Evolutionary conservation across 768 basidiomycete genomes (phyloP).

Genomic region (Leucocoprinus sp.): DNA sequence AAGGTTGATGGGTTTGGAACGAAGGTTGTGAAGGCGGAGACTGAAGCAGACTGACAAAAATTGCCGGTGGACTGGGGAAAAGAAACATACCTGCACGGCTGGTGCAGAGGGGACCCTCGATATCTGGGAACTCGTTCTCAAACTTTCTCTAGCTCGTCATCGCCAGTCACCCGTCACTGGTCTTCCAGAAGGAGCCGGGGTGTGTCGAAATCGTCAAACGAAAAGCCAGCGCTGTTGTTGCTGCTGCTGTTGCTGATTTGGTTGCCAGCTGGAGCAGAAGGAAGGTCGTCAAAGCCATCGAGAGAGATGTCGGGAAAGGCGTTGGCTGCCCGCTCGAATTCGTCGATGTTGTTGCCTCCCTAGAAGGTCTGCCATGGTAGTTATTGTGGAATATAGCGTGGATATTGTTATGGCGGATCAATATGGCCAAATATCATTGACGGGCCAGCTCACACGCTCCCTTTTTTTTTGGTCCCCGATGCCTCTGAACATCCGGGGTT

Average conservation of each 20-base stretch:
- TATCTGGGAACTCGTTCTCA: constrained; percentile 77
- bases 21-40: constrained; percentile 28
- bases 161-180: constrained; percentile 73
- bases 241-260: constrained; percentile 22
- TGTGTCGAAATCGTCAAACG: constrained; percentile 58
- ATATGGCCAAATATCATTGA: neutral
- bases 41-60: constrained; percentile 10
- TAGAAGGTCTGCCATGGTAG: constrained; percentile 39
- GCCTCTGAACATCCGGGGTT: constrained; percentile 70
- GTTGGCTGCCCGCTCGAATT: constrained; percentile 67
- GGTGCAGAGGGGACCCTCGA: constrained; percentile 42
- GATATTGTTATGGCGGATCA: constrained; percentile 3
- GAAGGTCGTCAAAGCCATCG: constrained; percentile 55
- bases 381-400: neutral
- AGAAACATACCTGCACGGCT: constrained; percentile 13
- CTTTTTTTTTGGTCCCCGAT: constrained; percentile 26
- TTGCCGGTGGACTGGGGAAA: neutral
- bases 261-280: constrained; percentile 25
- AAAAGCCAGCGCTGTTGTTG: constrained; percentile 41
- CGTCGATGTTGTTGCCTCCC: constrained; percentile 56
- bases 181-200: constrained; percentile 21
- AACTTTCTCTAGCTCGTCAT: constrained; percentile 84
- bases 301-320: constrained; percentile 82
- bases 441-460: neutral
- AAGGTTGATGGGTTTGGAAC: constrained; percentile 38